Evolutionary conservation across 1,284 basidiomycete genomes (phyloP).

Genomic region (Schizophyllum amplum): DNA sequence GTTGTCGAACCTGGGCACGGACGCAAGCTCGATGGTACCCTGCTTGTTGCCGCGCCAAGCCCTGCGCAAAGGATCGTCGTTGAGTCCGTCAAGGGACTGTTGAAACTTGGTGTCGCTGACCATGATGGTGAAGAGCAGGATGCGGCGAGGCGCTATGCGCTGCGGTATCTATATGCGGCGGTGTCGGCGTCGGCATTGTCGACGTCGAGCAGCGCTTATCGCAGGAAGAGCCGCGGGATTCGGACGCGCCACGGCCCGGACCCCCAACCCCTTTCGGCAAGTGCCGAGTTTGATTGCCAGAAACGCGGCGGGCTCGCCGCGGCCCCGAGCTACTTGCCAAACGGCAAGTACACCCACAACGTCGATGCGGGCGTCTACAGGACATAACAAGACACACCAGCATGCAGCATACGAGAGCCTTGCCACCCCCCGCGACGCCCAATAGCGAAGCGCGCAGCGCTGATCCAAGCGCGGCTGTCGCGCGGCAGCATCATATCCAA

Average conservation of each 20-base stretch:
- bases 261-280: neutral
- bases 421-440: neutral
- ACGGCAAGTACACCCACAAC: neutral
- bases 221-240: neutral
- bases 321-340: too few relatives aligned
- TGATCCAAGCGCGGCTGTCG: neutral
- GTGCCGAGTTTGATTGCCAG: neutral
- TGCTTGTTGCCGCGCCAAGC: constrained; percentile 13
- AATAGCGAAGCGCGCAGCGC: neutral
- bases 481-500: neutral
- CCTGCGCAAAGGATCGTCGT: neutral
- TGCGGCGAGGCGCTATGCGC: neutral
- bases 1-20: constrained; percentile 17
- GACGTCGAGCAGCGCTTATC: neutral
- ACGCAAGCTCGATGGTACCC: constrained; percentile 16
- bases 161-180: neutral
- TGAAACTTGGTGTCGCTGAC: neutral
- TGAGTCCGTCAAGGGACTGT: neutral
- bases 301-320: too few relatives aligned
- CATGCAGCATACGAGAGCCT: too few relatives aligned
- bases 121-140: neutral
- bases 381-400: too few relatives aligned
- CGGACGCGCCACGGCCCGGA: neutral
- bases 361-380: neutral
- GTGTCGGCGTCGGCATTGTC: neutral